Evolutionary conservation across 1,139 yeast species (phyloP).

Genomic region (Hyphopichia khmerensis): DNA sequence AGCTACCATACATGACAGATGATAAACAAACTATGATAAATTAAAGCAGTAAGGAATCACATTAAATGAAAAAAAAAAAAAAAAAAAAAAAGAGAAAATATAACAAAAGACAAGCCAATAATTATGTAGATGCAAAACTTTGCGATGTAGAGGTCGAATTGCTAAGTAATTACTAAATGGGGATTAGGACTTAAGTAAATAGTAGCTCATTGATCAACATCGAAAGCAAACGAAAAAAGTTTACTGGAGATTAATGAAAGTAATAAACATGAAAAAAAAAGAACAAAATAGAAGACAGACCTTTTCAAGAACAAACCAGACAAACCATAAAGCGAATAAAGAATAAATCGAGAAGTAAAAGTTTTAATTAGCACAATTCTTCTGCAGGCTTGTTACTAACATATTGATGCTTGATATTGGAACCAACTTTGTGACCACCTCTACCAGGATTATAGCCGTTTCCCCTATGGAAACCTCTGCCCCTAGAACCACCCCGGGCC

Average conservation of each 20-base stretch:
- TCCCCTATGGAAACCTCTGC: constrained; percentile 3
- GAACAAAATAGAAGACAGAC: too few species aligned
- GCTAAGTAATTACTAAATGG: too few species aligned
- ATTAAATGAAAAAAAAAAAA: too few species aligned
- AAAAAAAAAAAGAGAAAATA: too few species aligned
- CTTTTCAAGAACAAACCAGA: not conserved
- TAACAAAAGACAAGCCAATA: too few species aligned
- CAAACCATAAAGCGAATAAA: not conserved
- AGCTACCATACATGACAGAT: too few species aligned
- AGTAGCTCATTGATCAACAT: too few species aligned
- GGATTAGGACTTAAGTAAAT: too few species aligned
- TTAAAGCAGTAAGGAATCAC: too few species aligned
- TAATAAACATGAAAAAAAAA: not conserved
- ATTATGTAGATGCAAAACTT: too few species aligned
- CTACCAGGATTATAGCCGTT: not conserved
- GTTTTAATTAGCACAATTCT: constrained; percentile 2
- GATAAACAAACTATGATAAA: too few species aligned
- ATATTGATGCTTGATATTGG: constrained; percentile 25
- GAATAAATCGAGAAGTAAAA: not conserved
- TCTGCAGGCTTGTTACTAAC: constrained; percentile 21
- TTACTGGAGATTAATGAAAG: not conserved
- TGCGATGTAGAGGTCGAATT: too few species aligned
- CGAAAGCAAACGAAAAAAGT: not conserved
- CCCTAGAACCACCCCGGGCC: constrained; percentile 10
- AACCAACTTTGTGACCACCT: constrained; percentile 5